These are phyloP conservation scores for Arachis hypogaea DNA, from an alignment of 306 rosid species.

Conservation along the genomic window DNA sequence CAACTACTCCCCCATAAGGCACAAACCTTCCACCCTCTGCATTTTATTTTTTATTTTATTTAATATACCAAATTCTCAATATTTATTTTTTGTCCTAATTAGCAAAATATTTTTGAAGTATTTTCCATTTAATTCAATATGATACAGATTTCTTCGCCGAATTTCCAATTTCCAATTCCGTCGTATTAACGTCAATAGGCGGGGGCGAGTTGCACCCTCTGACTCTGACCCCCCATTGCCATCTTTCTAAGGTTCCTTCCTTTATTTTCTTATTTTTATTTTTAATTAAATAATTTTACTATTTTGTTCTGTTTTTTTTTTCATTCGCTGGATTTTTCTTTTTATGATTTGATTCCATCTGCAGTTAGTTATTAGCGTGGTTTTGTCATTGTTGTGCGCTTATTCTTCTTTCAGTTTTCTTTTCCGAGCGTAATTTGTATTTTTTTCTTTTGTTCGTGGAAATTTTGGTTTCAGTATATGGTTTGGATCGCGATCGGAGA, in stretches of 20 bases:
- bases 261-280: background rate
- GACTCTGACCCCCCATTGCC: conserved; percentile 47
- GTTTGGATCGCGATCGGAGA: conserved; percentile 54
- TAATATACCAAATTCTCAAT: too few species aligned
- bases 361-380: background rate
- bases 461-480: conserved; percentile 29
- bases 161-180: background rate
- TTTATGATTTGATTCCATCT: conserved; percentile 10
- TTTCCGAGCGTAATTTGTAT: background rate
- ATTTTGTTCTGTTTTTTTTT: background rate
- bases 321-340: background rate
- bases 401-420: background rate
- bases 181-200: conserved; percentile 28
- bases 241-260: conserved; percentile 41
- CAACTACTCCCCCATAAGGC: background rate
- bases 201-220: conserved; percentile 44
- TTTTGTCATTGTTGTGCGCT: background rate
- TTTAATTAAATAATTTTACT: background rate
- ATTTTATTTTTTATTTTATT: too few species aligned
- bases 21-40: background rate
- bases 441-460: background rate
- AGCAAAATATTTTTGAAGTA: background rate
- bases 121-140: background rate
- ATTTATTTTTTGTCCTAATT: too few species aligned
- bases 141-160: background rate